These are phyloP conservation scores for Hippophae gyantsensis DNA, from an alignment of 306 rosid genomes.

Conservation along the genomic window DNA sequence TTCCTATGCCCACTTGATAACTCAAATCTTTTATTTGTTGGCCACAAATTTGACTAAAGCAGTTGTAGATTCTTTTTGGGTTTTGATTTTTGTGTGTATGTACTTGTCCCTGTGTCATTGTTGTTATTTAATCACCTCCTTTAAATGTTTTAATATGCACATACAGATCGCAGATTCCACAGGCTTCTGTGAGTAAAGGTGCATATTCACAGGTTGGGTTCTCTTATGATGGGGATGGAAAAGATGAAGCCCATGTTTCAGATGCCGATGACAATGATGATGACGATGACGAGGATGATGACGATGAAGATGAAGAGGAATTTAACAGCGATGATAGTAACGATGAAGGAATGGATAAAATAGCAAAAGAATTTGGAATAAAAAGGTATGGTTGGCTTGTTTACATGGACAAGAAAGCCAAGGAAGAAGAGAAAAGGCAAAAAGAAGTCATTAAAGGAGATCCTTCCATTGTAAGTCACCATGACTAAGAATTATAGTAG, in stretches of 20 bases:
- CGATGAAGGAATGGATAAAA: conserved; percentile 94
- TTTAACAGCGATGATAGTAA: conserved; percentile 90
- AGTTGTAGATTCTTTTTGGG: no score
- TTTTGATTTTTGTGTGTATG: no score
- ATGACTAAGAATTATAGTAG: conserved; percentile 1
- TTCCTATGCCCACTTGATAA: no score
- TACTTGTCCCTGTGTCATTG: neutral
- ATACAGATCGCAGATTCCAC: conserved; percentile 53
- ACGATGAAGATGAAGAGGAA: conserved; percentile 47
- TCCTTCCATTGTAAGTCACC: conserved; percentile 84
- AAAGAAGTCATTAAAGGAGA: conserved; percentile 94
- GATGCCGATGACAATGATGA: conserved; percentile 67
- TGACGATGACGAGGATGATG: conserved; percentile 55
- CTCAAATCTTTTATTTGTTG: no score
- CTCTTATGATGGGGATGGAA: conserved; percentile 79
- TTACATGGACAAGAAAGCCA: conserved; percentile 93
- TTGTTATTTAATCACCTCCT: neutral
- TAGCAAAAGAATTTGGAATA: conserved; percentile 89
- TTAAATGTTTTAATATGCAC: conserved; percentile 9
- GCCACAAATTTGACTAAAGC: no score
- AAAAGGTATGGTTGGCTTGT: conserved; percentile 97
- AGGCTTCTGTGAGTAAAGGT: conserved; percentile 71
- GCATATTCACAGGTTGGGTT: conserved; percentile 94
- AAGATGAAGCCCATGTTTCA: conserved; percentile 65
- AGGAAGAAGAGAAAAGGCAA: conserved; percentile 93